Evolutionary conservation across 2,329 filamentous ascomycete species (phyloP).

Genomic region (Trematosphaeria pertusa): DNA sequence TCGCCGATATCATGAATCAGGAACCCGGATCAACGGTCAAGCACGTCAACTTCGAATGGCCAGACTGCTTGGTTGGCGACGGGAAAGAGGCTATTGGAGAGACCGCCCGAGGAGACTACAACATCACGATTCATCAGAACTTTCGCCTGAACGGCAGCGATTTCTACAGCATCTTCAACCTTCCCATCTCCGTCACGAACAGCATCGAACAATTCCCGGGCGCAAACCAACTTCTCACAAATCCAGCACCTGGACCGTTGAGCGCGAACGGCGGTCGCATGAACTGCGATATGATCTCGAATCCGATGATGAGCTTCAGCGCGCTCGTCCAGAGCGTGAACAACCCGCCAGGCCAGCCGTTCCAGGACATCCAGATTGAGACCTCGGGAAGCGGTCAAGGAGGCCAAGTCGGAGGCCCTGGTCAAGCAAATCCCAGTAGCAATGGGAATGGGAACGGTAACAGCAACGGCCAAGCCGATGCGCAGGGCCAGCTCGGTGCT

Average conservation of each 20-base stretch:
- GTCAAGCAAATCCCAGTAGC: conserved; percentile 18
- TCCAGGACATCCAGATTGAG: conserved; percentile 34
- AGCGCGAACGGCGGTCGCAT: conserved; percentile 44
- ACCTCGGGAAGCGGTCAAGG: conserved; percentile 32
- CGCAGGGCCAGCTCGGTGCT: conserved; percentile 5
- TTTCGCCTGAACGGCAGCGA: conserved; percentile 70
- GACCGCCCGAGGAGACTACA: conserved; percentile 68
- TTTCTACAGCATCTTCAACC: conserved; percentile 73
- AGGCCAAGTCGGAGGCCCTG: conserved; percentile 36
- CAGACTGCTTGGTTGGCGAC: conserved; percentile 70
- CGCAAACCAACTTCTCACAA: conserved; percentile 38
- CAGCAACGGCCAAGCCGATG: conserved; percentile 3
- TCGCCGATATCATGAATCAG: conserved; percentile 68
- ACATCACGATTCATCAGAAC: conserved; percentile 75
- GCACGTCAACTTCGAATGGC: conserved; percentile 76
- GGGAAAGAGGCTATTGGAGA: conserved; percentile 52
- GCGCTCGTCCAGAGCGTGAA: conserved; percentile 38
- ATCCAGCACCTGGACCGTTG: conserved; percentile 42
- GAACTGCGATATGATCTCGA: conserved; percentile 36
- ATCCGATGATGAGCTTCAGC: conserved; percentile 33
- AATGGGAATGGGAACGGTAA: conserved; percentile 14
- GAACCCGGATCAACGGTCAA: conserved; percentile 74
- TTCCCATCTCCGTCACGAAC: conserved; percentile 74
- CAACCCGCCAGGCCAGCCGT: conserved; percentile 41
- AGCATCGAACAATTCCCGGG: conserved; percentile 56